Evolutionary conservation across 2,329 filamentous ascomycete genomes (phyloP).

Genomic region (Aspergillus fructus): DNA sequence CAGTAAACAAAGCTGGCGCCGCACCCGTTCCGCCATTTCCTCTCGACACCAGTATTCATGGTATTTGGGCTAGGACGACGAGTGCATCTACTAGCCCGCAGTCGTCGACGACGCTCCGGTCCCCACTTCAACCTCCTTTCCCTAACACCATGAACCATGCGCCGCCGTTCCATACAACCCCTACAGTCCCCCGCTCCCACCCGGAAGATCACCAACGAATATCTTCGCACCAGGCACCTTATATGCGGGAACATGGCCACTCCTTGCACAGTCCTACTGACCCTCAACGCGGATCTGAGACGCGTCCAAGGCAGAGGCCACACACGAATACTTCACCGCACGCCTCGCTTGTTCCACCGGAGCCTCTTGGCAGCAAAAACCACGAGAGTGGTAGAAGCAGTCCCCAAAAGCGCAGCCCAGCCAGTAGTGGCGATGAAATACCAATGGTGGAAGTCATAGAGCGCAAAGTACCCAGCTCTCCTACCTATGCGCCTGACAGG

Average conservation of each 20-base stretch:
- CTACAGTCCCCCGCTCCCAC: slow-evolving; percentile 39
- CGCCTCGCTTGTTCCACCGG: slow-evolving; percentile 14
- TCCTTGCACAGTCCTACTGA: slow-evolving; percentile 32
- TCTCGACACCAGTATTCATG: slow-evolving; percentile 37
- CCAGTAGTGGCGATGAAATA: slow-evolving; percentile 33
- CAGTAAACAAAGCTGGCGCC: slow-evolving; percentile 13
- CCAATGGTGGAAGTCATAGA: slow-evolving; percentile 32
- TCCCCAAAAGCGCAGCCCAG: slow-evolving; percentile 26
- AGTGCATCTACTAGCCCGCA: slow-evolving; percentile 31
- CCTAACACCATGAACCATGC: slow-evolving; percentile 35
- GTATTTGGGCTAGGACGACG: slow-evolving; percentile 48
- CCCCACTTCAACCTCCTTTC: slow-evolving; percentile 32
- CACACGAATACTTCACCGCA: slow-evolving; percentile 23
- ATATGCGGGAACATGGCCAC: slow-evolving; percentile 30
- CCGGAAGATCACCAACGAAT: slow-evolving; percentile 52
- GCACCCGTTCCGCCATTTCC: slow-evolving; percentile 31
- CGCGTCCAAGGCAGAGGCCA: slow-evolving; percentile 18
- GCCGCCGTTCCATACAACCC: slow-evolving; percentile 38
- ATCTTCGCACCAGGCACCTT: slow-evolving; percentile 36
- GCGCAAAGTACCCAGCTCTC: slow-evolving; percentile 24
- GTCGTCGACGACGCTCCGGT: slow-evolving; percentile 35
- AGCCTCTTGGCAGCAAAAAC: slow-evolving; percentile 20
- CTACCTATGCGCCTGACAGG: slow-evolving; percentile 19
- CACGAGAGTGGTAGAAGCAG: slow-evolving; percentile 20
- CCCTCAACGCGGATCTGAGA: slow-evolving; percentile 28